Conservation (phyloP, 2,329 filamentous ascomycete genomes). For the Sodiomyces alkalinus region DNA sequence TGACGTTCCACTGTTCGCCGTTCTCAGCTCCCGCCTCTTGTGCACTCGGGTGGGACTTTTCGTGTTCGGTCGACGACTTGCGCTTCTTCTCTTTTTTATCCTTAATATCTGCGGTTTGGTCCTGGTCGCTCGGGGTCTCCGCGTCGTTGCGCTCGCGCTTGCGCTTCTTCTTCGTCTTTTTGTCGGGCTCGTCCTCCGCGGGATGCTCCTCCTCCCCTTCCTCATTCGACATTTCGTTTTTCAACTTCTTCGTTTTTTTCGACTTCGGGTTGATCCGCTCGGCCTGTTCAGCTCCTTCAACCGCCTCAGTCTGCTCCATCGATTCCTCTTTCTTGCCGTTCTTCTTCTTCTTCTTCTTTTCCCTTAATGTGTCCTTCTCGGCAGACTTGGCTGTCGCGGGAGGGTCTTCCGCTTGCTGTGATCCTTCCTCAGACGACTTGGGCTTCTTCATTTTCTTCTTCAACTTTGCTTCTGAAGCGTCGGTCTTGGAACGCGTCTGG, state of each 20-base stretch:
- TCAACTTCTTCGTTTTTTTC: conserved; percentile 8
- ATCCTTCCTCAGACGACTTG: conserved; percentile 17
- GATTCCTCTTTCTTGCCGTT: conserved; percentile 6
- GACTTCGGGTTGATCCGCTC: conserved; percentile 9
- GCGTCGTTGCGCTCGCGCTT: conserved; percentile 7
- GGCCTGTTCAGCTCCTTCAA: conserved; percentile 1
- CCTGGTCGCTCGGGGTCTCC: conserved; percentile 13
- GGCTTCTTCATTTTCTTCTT: conserved; percentile 20
- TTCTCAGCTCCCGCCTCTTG: conserved; percentile 7
- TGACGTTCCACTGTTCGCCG: conserved; percentile 36
- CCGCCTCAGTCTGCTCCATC: too few relatives aligned
- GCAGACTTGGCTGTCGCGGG: conserved; percentile 2
- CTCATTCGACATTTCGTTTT: conserved; percentile 5
- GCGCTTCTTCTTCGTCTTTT: conserved; percentile 13
- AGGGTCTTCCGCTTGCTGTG: conserved; percentile 11
- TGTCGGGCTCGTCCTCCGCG: too few relatives aligned
- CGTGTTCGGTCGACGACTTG: conserved; percentile 10
- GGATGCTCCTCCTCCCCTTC: conserved; percentile 8
- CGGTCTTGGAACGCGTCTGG: conserved; percentile 1
- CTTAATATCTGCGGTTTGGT: conserved; percentile 13
- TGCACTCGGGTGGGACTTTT: conserved; percentile 8
- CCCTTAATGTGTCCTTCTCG: conserved; percentile 5
- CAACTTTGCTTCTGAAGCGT: conserved; percentile 7
- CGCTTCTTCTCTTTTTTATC: conserved; percentile 11
- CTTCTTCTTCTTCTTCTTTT: conserved; percentile 10